Percentiles rank a stretch among this genome's conserved stretches.
Conservation (phyloP, 495 filamentous ascomycete species). For the Penicillium manginii region DNA sequence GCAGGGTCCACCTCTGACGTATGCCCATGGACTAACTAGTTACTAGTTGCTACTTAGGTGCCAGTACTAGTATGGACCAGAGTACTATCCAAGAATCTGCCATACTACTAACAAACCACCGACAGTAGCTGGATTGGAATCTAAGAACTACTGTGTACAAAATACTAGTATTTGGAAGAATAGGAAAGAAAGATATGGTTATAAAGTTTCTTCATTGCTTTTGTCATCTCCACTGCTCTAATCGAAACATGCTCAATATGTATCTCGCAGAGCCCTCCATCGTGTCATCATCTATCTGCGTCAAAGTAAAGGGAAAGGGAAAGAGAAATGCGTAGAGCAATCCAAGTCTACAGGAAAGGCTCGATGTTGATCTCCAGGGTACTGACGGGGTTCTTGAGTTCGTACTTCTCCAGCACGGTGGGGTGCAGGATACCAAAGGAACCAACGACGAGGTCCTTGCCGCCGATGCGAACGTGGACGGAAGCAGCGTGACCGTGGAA, state of each 20-base stretch:
- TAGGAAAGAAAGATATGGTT: not conserved
- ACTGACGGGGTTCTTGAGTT: constrained; percentile 91
- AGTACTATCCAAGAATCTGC: not conserved
- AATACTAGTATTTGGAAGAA: not conserved
- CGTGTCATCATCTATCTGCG: constrained; percentile 32
- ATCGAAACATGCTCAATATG: constrained; percentile 17
- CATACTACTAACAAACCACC: not conserved
- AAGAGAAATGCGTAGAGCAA: not conserved
- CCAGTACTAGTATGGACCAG: too few species aligned
- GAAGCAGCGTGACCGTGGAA: constrained; percentile 87
- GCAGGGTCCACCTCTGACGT: not conserved
- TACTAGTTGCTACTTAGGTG: too few species aligned
- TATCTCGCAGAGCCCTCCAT: constrained; percentile 21
- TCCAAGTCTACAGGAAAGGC: constrained; percentile 71
- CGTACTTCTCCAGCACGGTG: constrained; percentile 89
- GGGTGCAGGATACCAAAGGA: constrained; percentile 93
- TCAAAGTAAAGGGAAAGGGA: constrained; percentile 12
- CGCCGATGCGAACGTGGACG: constrained; percentile 72
- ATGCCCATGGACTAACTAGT: not conserved
- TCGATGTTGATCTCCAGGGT: constrained; percentile 96
- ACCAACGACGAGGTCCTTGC: constrained; percentile 74
- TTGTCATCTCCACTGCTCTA: constrained; percentile 24
- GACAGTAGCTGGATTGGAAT: not conserved
- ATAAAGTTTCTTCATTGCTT: constrained; percentile 22
- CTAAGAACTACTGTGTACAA: not conserved